phyloP scores from a whole-genome alignment of 768 basidiomycete species.

The Boletus pseudo-olivaceus region DNA sequence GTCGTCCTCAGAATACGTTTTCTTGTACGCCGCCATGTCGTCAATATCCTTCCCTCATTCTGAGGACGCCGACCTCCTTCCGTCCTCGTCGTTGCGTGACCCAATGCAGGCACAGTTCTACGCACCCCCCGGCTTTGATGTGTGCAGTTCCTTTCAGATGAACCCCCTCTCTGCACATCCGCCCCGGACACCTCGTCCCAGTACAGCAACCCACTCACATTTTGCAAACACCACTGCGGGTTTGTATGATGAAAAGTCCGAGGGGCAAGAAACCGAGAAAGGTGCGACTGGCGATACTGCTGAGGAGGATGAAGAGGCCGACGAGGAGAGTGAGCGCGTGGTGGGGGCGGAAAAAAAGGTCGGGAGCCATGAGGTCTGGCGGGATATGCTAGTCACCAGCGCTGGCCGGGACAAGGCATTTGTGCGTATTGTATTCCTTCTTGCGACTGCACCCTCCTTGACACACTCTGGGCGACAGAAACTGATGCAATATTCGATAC shows the following conservation, averaged over 20 bases:
- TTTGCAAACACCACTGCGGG: slow-evolving; percentile 17
- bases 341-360: slow-evolving; percentile 47
- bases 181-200: slow-evolving; percentile 63
- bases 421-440: slow-evolving; percentile 43
- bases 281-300: slow-evolving; percentile 14
- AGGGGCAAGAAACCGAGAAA: slow-evolving; percentile 28
- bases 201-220: slow-evolving; percentile 24
- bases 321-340: slow-evolving; percentile 46
- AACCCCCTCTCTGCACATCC: slow-evolving; percentile 79
- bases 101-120: slow-evolving; percentile 50
- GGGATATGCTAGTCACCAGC: slow-evolving; percentile 74
- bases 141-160: slow-evolving; percentile 67
- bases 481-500: slow-evolving; percentile 82
- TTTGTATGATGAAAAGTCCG: slow-evolving; percentile 45
- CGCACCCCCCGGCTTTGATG: slow-evolving; percentile 52
- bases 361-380: slow-evolving; percentile 67
- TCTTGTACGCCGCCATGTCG: slow-evolving; percentile 45
- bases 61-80: slow-evolving; percentile 35
- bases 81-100: slow-evolving; percentile 36
- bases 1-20: neutral
- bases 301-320: slow-evolving; percentile 41
- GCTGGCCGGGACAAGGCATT: slow-evolving; percentile 83
- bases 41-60: slow-evolving; percentile 60
- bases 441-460: neutral
- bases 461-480: slow-evolving; percentile 46